phyloP scores from a whole-genome alignment of 331 rosid species.

The Saraca asoca region DNA sequence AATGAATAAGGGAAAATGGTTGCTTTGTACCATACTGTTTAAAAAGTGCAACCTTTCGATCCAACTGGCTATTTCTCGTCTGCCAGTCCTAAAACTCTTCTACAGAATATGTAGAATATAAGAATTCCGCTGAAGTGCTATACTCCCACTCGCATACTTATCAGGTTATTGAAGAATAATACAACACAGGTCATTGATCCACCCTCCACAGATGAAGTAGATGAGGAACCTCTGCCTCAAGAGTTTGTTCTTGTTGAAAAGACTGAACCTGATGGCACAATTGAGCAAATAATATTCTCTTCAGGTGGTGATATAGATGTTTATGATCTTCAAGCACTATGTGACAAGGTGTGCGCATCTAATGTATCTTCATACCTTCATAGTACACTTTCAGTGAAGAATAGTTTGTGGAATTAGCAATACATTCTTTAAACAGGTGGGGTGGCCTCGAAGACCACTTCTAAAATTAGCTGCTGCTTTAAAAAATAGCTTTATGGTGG shows the following conservation, averaged over 20 bases:
- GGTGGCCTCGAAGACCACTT: slow-evolving; percentile 93
- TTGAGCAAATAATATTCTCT: slow-evolving; percentile 85
- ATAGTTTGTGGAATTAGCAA: slow-evolving; percentile 20
- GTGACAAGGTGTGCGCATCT: slow-evolving; percentile 69
- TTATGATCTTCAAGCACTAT: slow-evolving; percentile 87
- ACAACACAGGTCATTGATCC: slow-evolving; percentile 72
- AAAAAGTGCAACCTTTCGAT: neutral
- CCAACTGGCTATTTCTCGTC: neutral
- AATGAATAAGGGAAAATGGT: slow-evolving; percentile 3
- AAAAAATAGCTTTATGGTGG: slow-evolving; percentile 92
- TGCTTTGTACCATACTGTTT: neutral
- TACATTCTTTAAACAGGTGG: slow-evolving; percentile 56
- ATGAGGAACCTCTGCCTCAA: slow-evolving; percentile 71
- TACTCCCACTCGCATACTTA: slow-evolving; percentile 27
- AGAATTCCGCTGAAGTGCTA: neutral
- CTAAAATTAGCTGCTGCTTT: slow-evolving; percentile 83
- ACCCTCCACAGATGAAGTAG: slow-evolving; percentile 57
- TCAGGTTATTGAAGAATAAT: slow-evolving; percentile 66
- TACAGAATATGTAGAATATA: too few relatives aligned
- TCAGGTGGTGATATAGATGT: slow-evolving; percentile 86
- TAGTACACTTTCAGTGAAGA: neutral
- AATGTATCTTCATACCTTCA: slow-evolving; percentile 15
- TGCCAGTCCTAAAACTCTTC: neutral
- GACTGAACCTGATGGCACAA: slow-evolving; percentile 72
- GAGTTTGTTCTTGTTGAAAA: slow-evolving; percentile 86